phyloP scores from a whole-genome alignment of 148 eudicot species.

The Heliamphora exappendiculata region DNA sequence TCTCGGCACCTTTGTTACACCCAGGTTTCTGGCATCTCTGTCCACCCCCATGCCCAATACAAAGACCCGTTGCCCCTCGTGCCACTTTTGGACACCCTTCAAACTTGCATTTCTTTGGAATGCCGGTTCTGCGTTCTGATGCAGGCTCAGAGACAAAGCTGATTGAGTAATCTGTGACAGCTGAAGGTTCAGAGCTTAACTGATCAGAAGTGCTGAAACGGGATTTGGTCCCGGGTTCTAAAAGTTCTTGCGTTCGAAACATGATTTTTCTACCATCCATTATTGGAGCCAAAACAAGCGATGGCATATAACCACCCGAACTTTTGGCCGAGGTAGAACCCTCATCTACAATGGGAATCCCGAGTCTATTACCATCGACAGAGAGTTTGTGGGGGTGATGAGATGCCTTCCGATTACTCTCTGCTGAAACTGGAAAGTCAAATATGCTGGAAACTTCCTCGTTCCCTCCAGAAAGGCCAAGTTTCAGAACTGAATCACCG shows the following conservation, averaged over 20 bases:
- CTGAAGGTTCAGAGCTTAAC: constrained; percentile 56
- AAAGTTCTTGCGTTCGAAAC: constrained; percentile 24
- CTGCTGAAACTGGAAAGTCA: constrained; percentile 33
- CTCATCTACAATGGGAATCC: constrained; percentile 54
- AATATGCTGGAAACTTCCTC: constrained; percentile 32
- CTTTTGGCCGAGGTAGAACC: constrained; percentile 92
- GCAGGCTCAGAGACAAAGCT: constrained; percentile 45
- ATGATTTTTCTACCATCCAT: constrained; percentile 22
- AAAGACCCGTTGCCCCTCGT: constrained; percentile 18
- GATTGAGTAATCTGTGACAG: constrained; percentile 37
- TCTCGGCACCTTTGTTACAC: constrained; percentile 20
- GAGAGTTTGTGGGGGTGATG: constrained; percentile 15
- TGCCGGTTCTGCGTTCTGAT: constrained; percentile 25
- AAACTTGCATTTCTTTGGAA: not conserved
- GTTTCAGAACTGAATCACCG: constrained; percentile 54
- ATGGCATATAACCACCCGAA: constrained; percentile 85
- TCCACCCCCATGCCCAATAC: constrained; percentile 19
- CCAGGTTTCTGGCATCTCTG: constrained; percentile 15
- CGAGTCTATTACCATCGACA: constrained; percentile 13
- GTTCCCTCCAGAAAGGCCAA: constrained; percentile 54
- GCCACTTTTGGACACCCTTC: constrained; percentile 16
- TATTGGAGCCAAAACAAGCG: constrained; percentile 62
- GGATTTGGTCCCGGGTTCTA: constrained; percentile 25
- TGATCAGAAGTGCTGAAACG: constrained; percentile 35
- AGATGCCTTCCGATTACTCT: constrained; percentile 20